Evolutionary conservation across 352 stramenopile genomes (phyloP).

Genomic region (Globisporangium iwayamae): DNA sequence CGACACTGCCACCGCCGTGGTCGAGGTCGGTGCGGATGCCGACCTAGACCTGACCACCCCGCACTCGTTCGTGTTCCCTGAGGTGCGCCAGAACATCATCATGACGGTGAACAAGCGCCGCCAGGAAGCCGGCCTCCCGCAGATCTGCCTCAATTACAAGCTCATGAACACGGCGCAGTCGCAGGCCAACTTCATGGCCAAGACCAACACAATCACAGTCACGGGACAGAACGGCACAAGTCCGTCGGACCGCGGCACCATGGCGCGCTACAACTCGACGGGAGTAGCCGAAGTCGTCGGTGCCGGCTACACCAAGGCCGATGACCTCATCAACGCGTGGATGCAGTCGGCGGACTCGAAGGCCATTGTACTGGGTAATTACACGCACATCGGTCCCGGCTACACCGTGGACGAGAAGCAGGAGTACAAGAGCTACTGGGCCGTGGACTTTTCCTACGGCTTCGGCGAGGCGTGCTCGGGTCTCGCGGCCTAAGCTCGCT

Average conservation of each 20-base stretch:
- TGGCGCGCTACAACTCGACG: constrained; percentile 26
- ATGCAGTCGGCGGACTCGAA: constrained; percentile 16
- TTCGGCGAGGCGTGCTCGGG: constrained; percentile 11
- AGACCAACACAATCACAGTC: constrained; percentile 18
- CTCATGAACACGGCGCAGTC: constrained; percentile 25
- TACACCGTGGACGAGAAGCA: constrained; percentile 23
- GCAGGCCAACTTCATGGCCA: constrained; percentile 22
- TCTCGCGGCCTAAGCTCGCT: constrained; percentile 6
- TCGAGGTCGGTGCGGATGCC: constrained; percentile 5
- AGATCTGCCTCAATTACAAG: constrained; percentile 20
- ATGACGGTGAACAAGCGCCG: constrained; percentile 15
- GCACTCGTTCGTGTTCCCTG: constrained; percentile 2
- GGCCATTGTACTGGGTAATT: constrained; percentile 23
- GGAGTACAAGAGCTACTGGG: constrained; percentile 27
- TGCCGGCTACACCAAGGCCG: constrained; percentile 21
- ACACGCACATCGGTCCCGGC: constrained; percentile 28
- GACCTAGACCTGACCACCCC: background rate
- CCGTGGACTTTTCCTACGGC: constrained; percentile 20
- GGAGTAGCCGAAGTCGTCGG: constrained; percentile 29
- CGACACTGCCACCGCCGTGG: background rate
- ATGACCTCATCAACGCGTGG: constrained; percentile 23
- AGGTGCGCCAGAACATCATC: constrained; percentile 13
- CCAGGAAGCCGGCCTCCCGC: constrained; percentile 2
- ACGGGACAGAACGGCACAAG: constrained; percentile 15
- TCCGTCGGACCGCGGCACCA: constrained; percentile 21